A percentile compares a stretch with the other conserved stretches of the same genome.
Evolutionary conservation across 1,284 basidiomycete genomes (phyloP).

Genomic region (Coriolopsis trogii): DNA sequence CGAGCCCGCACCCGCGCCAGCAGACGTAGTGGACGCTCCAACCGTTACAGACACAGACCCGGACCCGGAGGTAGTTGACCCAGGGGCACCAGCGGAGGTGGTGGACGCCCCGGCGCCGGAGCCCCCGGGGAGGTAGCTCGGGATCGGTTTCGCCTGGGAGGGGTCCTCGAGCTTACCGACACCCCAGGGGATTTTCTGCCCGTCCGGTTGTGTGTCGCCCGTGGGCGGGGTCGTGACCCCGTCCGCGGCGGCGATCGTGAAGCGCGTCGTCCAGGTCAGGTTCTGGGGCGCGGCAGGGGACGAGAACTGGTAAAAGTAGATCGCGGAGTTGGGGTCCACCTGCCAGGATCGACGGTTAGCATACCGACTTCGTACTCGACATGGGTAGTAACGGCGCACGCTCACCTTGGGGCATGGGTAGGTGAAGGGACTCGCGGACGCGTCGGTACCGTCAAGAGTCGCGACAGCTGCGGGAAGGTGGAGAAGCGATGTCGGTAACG

Average conservation of each 20-base stretch:
- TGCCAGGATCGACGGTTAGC: conserved; percentile 32
- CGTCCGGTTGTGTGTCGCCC: conserved; percentile 57
- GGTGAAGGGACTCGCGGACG: conserved; percentile 44
- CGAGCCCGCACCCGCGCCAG: not conserved
- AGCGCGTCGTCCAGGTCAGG: conserved; percentile 79
- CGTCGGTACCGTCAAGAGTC: conserved; percentile 61
- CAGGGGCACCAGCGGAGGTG: not conserved
- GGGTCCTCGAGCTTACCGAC: conserved; percentile 58
- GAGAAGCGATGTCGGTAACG: not conserved
- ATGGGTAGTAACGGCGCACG: not conserved
- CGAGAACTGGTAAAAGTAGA: conserved; percentile 84
- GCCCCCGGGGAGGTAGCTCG: conserved; percentile 14
- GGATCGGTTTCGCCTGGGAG: conserved; percentile 30
- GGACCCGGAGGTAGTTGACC: not conserved
- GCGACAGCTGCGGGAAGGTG: conserved; percentile 52
- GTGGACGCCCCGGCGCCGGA: not conserved
- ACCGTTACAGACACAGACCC: not conserved
- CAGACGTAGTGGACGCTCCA: not conserved
- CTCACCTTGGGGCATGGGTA: conserved; percentile 72
- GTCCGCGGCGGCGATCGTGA: conserved; percentile 66
- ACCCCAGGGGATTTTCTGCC: conserved; percentile 68
- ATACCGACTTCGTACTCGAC: not conserved
- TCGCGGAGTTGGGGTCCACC: conserved; percentile 70
- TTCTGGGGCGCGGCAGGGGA: conserved; percentile 39
- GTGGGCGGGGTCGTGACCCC: conserved; percentile 55